Evolutionary conservation across 148 eudicot species (phyloP).

Genomic region (Linanthus parryae): DNA sequence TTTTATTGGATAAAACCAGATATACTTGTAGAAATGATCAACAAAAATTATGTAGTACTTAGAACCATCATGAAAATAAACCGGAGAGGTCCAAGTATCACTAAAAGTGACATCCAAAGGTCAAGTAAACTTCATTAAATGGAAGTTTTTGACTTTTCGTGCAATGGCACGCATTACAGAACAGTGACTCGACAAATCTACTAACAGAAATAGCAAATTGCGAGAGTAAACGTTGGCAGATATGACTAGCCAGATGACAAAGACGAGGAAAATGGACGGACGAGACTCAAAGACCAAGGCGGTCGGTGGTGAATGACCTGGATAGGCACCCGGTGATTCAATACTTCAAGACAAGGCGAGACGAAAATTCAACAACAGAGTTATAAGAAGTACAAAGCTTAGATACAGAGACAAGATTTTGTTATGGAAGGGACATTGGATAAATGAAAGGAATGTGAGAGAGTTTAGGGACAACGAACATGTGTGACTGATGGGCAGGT

Average conservation of each 20-base stretch:
- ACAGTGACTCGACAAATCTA: not conserved
- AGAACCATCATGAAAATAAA: not conserved
- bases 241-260: not conserved
- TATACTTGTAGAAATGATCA: not conserved
- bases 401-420: not conserved
- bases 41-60: not conserved
- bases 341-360: not conserved
- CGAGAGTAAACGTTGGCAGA: not conserved
- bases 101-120: not conserved
- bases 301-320: not conserved
- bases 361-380: not conserved
- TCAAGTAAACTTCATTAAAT: not conserved
- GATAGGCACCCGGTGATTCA: not conserved
- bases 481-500: not conserved
- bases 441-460: not conserved
- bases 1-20: constrained; percentile 2
- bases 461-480: not conserved
- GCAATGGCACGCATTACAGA: not conserved
- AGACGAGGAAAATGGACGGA: not conserved
- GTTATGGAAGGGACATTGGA: not conserved
- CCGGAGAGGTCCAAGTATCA: constrained; percentile 2
- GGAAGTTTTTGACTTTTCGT: not conserved
- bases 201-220: not conserved
- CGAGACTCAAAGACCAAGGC: not conserved
- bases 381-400: not conserved